These are phyloP conservation scores for Candida ovalis DNA, from an alignment of 805 yeast genomes.

Conservation along the genomic window DNA sequence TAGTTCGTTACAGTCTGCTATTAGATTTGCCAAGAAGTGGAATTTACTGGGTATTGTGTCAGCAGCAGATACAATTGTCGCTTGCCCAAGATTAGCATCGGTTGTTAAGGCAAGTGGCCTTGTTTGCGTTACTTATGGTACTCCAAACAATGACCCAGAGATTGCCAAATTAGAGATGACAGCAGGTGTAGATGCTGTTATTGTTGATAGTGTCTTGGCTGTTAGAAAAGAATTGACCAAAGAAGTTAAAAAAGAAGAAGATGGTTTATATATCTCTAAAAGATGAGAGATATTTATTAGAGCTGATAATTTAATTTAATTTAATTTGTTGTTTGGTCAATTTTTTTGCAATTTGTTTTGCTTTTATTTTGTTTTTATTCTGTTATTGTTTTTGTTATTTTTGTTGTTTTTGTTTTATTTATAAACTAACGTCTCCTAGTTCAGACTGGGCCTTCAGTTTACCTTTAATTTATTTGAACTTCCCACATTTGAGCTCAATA, in stretches of 20 bases:
- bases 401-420: neutral
- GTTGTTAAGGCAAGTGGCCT: conserved; percentile 90
- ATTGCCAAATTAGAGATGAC: conserved; percentile 81
- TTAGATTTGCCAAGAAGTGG: conserved; percentile 88
- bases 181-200: conserved; percentile 98
- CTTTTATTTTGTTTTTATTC: neutral
- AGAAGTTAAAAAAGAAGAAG: conserved; percentile 15
- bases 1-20: conserved; percentile 82
- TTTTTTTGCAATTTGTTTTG: neutral
- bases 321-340: neutral
- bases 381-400: neutral
- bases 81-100: conserved; percentile 82
- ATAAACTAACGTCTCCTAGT: too few species aligned
- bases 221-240: conserved; percentile 74
- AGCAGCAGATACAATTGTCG: conserved; percentile 81
- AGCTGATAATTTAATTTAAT: neutral
- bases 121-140: conserved; percentile 91
- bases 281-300: neutral
- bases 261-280: conserved; percentile 4
- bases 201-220: conserved; percentile 90
- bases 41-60: conserved; percentile 87
- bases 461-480: too few species aligned
- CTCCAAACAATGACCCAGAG: conserved; percentile 77
- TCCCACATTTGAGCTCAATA: too few species aligned
- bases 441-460: too few species aligned